A percentile compares a stretch with the other conserved stretches of the same genome.
Evolutionary conservation across 495 filamentous ascomycete genomes (phyloP).

Genomic region (Hypoxylon trugodes): DNA sequence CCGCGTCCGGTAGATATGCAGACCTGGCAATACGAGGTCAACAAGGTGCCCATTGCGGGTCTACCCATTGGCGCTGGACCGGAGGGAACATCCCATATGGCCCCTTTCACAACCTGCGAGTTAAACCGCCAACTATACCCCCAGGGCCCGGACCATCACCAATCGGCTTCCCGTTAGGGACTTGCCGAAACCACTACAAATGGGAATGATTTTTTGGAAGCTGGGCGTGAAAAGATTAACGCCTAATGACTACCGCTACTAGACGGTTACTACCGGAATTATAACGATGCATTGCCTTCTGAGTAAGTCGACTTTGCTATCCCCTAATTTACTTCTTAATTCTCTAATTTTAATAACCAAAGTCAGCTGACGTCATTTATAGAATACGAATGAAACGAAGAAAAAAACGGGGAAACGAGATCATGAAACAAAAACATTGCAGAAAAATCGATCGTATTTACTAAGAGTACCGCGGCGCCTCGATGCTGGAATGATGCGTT

Average conservation of each 20-base stretch:
- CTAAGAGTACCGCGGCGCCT: slow-evolving; percentile 14
- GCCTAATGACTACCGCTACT: too few species aligned
- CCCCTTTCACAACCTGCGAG: slow-evolving; percentile 36
- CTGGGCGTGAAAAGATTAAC: too few species aligned
- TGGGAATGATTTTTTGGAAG: too few species aligned
- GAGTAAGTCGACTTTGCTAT: too few species aligned
- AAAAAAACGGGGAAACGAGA: background rate
- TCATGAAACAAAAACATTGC: background rate
- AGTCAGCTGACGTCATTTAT: too few species aligned
- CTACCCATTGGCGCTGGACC: slow-evolving; percentile 55
- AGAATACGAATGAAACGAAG: background rate
- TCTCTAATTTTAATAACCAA: too few species aligned
- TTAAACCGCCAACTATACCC: slow-evolving; percentile 32
- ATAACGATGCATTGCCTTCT: too few species aligned
- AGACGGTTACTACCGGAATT: too few species aligned
- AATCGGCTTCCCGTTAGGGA: slow-evolving; percentile 1
- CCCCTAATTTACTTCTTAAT: too few species aligned
- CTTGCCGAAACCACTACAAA: too few species aligned
- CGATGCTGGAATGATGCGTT: slow-evolving; percentile 30
- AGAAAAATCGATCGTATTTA: slow-evolving; percentile 29
- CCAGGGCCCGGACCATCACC: background rate
- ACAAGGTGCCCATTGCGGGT: slow-evolving; percentile 32
- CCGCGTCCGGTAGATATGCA: slow-evolving; percentile 33
- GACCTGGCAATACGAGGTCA: slow-evolving; percentile 16
- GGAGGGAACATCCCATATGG: slow-evolving; percentile 44